Conservation (phyloP, 139 green algal species). For the Desmodesmus armatus region DNA sequence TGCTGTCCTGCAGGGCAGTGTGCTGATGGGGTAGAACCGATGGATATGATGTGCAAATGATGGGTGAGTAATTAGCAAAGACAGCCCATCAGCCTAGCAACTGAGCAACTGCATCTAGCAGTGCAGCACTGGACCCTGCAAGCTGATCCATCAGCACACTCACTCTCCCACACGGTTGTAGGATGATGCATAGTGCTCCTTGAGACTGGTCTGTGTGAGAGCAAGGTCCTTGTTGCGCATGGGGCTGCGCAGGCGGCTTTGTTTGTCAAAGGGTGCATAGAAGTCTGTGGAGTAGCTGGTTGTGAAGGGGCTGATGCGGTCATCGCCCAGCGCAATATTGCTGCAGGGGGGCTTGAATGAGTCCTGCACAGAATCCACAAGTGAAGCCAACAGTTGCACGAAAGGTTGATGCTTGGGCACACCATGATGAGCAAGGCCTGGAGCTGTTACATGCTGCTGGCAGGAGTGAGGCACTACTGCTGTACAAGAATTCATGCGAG, state of each 20-base stretch:
- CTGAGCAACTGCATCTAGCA: no score
- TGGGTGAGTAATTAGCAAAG: no score
- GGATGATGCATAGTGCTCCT: conserved; percentile 69
- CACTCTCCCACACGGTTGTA: conserved; percentile 84
- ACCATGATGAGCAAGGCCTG: no score
- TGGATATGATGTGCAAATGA: no score
- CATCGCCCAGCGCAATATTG: conserved; percentile 77
- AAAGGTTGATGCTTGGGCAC: no score
- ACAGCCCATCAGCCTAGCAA: no score
- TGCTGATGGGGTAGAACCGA: no score
- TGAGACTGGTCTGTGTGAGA: conserved; percentile 65
- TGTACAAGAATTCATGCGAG: neutral
- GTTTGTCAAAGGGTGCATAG: conserved; percentile 66
- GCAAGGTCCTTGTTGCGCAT: conserved; percentile 83
- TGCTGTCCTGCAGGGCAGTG: no score
- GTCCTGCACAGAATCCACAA: conserved; percentile 50
- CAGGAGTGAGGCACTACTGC: no score
- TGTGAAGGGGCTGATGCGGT: conserved; percentile 71
- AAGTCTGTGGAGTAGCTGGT: conserved; percentile 81
- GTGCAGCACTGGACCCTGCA: no score
- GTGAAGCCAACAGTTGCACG: neutral
- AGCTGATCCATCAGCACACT: no score
- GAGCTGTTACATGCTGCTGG: no score
- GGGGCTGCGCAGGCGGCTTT: conserved; percentile 70
- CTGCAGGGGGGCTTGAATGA: conserved; percentile 70